Evolutionary conservation across 345 rosid species (phyloP).

Genomic region (Citrus maxima): DNA sequence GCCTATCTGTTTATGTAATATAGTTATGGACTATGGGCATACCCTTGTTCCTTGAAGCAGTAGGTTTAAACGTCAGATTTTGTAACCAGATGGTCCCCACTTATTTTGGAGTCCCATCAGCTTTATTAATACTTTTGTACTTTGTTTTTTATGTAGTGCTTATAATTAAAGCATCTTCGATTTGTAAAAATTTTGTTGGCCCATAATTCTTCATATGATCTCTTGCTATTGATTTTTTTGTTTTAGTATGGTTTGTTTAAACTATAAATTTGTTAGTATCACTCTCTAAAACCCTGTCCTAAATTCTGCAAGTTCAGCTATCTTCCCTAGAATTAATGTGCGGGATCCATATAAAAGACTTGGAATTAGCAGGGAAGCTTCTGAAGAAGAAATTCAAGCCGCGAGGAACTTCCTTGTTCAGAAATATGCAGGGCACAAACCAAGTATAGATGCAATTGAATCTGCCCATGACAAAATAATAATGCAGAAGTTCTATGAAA

Average conservation of each 20-base stretch:
- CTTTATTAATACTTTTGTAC: neutral
- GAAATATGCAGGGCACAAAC: constrained; percentile 77
- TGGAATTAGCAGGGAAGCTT: constrained; percentile 92
- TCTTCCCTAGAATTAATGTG: constrained; percentile 82
- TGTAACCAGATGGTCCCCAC: neutral
- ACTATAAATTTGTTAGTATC: neutral
- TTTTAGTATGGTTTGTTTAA: neutral
- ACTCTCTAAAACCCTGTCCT: constrained; percentile 5
- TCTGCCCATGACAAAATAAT: constrained; percentile 90
- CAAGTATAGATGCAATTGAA: constrained; percentile 90
- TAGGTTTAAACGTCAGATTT: neutral
- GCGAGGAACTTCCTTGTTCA: constrained; percentile 88
- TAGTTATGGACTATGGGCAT: neutral
- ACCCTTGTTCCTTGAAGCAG: neutral
- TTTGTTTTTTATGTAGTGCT: neutral
- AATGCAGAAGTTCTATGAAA: constrained; percentile 84
- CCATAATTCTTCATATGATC: neutral
- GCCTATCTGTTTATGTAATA: neutral
- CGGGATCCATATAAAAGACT: constrained; percentile 86
- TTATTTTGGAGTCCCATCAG: constrained; percentile 4
- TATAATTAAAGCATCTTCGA: neutral
- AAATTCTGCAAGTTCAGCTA: constrained; percentile 38
- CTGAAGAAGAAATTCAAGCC: constrained; percentile 89
- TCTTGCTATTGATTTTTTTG: neutral
- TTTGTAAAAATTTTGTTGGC: neutral